A percentile compares a stretch with the other conserved stretches of the same genome.
Evolutionary conservation across 2,329 filamentous ascomycete genomes (phyloP).

Genomic region (Calonectria pseudoreteaudii): DNA sequence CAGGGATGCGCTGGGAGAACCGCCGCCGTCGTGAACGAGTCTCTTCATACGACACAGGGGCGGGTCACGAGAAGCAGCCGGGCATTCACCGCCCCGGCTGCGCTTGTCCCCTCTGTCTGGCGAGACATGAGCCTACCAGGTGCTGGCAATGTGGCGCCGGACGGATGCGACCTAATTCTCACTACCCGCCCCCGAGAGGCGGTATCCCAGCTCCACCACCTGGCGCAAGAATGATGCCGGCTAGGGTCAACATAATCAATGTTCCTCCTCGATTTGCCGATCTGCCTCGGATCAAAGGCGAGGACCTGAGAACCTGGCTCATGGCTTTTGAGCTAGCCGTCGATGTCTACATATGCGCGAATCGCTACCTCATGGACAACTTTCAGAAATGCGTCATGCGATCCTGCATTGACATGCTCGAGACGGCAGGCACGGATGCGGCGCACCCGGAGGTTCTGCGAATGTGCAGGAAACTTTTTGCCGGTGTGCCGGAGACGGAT

Average conservation of each 20-base stretch:
- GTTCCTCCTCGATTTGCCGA: conserved; percentile 1
- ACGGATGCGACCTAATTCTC: conserved; percentile 26
- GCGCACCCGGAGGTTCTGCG: conserved; percentile 57
- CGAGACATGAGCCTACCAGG: conserved; percentile 31
- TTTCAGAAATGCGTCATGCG: conserved; percentile 57
- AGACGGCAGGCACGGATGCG: conserved; percentile 56
- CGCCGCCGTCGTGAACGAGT: conserved; percentile 30
- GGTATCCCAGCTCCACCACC: conserved; percentile 1
- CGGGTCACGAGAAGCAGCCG: conserved; percentile 53
- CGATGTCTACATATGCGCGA: conserved; percentile 62
- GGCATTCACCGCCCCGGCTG: conserved; percentile 59
- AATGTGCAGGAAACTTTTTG: conserved; percentile 56
- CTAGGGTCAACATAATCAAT: conserved; percentile 7
- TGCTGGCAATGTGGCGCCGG: conserved; percentile 41
- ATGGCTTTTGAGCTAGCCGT: conserved; percentile 59
- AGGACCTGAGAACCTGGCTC: conserved; percentile 61
- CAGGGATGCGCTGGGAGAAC: conserved; percentile 29
- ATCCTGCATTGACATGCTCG: conserved; percentile 59
- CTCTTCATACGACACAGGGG: conserved; percentile 9
- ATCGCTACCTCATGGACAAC: conserved; percentile 59
- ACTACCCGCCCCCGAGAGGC: conserved; percentile 7
- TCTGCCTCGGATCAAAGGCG: conserved; percentile 51
- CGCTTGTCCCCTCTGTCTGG: conserved; percentile 54
- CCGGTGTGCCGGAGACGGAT: conserved; percentile 57
- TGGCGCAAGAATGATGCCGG: background rate